Base-by-base conservation (phyloP, 2,329 filamentous ascomycete species). In the Alternaria gansuensis region DNA sequence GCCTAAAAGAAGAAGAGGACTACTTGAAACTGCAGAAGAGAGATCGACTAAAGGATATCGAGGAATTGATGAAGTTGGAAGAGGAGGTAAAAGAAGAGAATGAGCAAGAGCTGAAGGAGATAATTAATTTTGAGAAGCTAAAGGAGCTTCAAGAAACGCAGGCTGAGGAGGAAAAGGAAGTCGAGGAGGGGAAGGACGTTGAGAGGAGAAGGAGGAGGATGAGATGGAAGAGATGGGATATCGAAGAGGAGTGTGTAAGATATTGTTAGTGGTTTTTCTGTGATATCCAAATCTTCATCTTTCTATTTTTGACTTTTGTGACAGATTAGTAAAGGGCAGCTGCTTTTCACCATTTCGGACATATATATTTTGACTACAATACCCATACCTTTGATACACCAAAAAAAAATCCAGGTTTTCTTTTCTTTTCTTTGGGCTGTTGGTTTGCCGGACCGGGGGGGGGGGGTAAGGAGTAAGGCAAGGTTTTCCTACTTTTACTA, bases 1-100 rank as follows among this genome's bases (percentile, higher is more conserved):
- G 70, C 4, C 36, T 53, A 3, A 49, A 63, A 8, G 68, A 64
- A 13, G 61, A 71, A 34, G 37, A 48, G 4, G 63, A 68, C 5
- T 45, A 61, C 21, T 52, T 24, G 21, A 54, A 59, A 10, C 58
- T 59, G 40, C 45, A 67, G 1, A 63, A 63, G 6, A 59, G 66
- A 21, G 59, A 59, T 28, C 45, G 41, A 43, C 53, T 60, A 17
- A 63, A 67, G 26, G 59, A 57, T 5, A 50, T 60, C 10, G 41
- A 56, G 46, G 54, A 67, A 49, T 63, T 60, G 51, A 65, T 65
- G 37, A 59, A 68, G 63, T 54, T 63, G 43, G 33, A 48, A n/a
- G 55, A 39, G 8, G 43, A 65, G 26, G 49, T 65, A n/a, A 54
- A 62, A 41, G 51, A 66, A 49, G 46, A 59, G 28, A 46, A 57